Conservation (phyloP, 306 rosid genomes). For the Luffa acutangula region DNA sequence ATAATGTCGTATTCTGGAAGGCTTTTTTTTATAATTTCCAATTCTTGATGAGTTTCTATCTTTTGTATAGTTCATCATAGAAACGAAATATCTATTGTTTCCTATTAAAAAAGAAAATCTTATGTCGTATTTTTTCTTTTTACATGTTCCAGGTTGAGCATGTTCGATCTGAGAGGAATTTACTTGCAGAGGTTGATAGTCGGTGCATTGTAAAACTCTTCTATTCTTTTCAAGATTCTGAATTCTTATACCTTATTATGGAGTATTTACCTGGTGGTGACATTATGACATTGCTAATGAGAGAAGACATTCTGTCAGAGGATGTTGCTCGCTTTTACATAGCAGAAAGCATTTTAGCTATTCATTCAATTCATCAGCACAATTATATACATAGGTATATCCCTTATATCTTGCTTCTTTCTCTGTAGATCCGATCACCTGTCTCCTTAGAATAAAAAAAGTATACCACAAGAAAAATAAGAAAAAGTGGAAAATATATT, state of each 20-base stretch:
- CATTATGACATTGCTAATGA: constrained; percentile 96
- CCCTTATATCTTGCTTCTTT: neutral
- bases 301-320: constrained; percentile 92
- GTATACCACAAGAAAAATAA: neutral
- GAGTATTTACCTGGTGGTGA: constrained; percentile 99
- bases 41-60: neutral
- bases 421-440: neutral
- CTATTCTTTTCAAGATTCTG: constrained; percentile 96
- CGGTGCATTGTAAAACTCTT: constrained; percentile 93
- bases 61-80: neutral
- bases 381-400: constrained; percentile 86
- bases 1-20: neutral
- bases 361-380: constrained; percentile 92
- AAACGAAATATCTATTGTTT: neutral
- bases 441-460: neutral
- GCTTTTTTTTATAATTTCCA: neutral
- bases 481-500: neutral
- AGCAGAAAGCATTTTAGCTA: constrained; percentile 95
- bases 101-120: neutral
- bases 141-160: constrained; percentile 68
- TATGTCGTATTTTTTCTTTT: neutral
- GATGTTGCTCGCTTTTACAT: constrained; percentile 90
- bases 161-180: constrained; percentile 98
- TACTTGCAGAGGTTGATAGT: constrained; percentile 99
- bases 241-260: constrained; percentile 93